Evolutionary conservation across 345 rosid species (phyloP), one percentile per base, ranked within the genome.

Genomic region (Geranium rotundifolium): DNA sequence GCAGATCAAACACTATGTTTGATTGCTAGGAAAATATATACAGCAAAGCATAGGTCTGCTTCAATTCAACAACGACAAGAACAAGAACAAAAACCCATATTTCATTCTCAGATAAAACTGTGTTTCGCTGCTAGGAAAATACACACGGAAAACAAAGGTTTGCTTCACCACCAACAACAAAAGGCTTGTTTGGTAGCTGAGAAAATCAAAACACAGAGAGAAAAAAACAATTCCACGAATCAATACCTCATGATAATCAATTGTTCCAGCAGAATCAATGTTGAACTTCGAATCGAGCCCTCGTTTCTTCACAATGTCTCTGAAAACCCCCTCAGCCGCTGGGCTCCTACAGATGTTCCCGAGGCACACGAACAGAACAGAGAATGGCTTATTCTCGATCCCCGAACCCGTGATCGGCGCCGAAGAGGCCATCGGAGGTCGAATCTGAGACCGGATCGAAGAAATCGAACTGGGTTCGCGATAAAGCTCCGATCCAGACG

Each of bases 321-420:
- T 84, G 13, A 93, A 87, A 61, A 93, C 97, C 50, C 90, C 97
- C 84, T 93, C 99, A 2, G 99, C 99, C 62, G 96, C 95, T 59
- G 97, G 99, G 71, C 99, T 93, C 27, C 97, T 80, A 67, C 97
- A 92, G 59, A 87, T 92, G 75, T 92, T 89, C 31, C 99, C 99
- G 1, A 85, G 79, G 72, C 97, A 92, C 34, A 85, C 99, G 60
- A 92, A 92, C 31, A 89, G 86, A 59, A 93, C 95, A 49, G 95
- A 78, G 73, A 79, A 84, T 19, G 95, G 97, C 72, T 78, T 84
- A 29, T 77, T 72, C 80, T 67, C 76, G 7, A 78, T 29, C 16
- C 17, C 70, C 2, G 73, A 61, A 23, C 60, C 75, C 41, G 74
- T 37, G 65, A 67, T 56, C 19, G 80, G 64, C 27, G 78, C 34